Base-by-base conservation (phyloP, 176 grass and related monocot genomes). In the Carex pumila region DNA sequence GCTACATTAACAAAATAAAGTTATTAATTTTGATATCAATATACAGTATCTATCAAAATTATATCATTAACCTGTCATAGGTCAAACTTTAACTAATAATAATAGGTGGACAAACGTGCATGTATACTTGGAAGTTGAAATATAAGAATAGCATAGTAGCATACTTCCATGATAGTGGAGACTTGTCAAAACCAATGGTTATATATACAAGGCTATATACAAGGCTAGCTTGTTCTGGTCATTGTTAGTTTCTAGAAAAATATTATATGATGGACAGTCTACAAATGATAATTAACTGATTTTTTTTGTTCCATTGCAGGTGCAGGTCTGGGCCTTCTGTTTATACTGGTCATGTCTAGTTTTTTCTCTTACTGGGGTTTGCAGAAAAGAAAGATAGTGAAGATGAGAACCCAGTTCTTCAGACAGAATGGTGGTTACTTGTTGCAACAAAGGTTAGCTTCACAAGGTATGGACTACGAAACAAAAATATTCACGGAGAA, bases 391-490 rank as follows among this genome's bases (percentile, higher is more conserved):
- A 65, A 84, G 13, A 56, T 71, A 11, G 12, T 18, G 11, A 84
- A 71, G 39, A 56, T 71, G 37, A 84, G 63, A 84, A 32, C 60
- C 3, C 56, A 45, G 7, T 84, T 67, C 19, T 84, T 84, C 43
- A 54, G 4, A 67, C 81, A 57, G 22, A 84, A 84, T 53, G 81
- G 81, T 36, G 81, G 81, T 13, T 71, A n/a, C 3, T 45, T 71
- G 58, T 36, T 84, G 43, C 63, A 69, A 54, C 81, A 84, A 56
- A 65, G 65, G 61, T 71, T 84, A 17, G 39, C 36, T 15, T 66
- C 81, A 2, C 63, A 84, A 25, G 81, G 81, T 19, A 68, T 84
- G 3, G 64, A 84, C 45, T 53, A 64, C 3, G 45, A 18, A 50
- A 53, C n/a, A 68, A 84, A 70, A 47, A 47, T 84, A 0, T 71